A percentile compares a stretch with the other conserved stretches of the same genome.
phyloP scores from a whole-genome alignment of 2,329 filamentous ascomycete species.

The Pezicula neosporulosa region DNA sequence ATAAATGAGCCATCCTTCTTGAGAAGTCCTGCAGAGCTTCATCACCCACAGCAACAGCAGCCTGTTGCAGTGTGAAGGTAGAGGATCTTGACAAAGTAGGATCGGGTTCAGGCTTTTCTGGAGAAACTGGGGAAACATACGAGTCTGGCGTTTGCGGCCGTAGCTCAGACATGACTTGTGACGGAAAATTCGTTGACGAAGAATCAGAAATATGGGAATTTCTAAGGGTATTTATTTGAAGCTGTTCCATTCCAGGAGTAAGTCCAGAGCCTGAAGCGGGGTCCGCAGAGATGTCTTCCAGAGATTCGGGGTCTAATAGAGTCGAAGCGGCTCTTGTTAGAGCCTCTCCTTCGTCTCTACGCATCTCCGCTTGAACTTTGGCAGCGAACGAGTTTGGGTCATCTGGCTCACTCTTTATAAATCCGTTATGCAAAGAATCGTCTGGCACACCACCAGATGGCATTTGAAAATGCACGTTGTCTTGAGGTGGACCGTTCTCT shows the following conservation, averaged over 20 bases:
- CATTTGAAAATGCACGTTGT: not conserved
- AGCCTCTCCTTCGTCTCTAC: constrained; percentile 55
- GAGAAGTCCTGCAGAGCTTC: constrained; percentile 70
- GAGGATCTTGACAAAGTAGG: constrained; percentile 7
- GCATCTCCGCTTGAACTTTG: constrained; percentile 55
- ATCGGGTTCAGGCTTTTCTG: not conserved
- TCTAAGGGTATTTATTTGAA: constrained; percentile 22
- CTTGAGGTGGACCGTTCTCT: constrained; percentile 4
- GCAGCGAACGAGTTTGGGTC: constrained; percentile 22
- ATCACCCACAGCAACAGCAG: constrained; percentile 35
- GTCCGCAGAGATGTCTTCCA: not conserved
- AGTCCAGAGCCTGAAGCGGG: constrained; percentile 5
- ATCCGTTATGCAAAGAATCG: not conserved
- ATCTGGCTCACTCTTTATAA: constrained; percentile 3
- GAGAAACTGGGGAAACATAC: not conserved
- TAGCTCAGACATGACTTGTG: constrained; percentile 9
- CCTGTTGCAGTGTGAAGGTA: constrained; percentile 20
- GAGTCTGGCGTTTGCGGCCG: constrained; percentile 1
- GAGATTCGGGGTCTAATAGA: constrained; percentile 8
- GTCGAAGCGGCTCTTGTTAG: constrained; percentile 37
- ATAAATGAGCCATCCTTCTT: constrained; percentile 67
- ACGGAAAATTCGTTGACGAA: constrained; percentile 7
- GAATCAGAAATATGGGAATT: constrained; percentile 16
- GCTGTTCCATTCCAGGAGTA: constrained; percentile 15
- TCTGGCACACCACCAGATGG: not conserved